Conservation (phyloP, 768 basidiomycete species). For the Dioszegia aurantiaca region DNA sequence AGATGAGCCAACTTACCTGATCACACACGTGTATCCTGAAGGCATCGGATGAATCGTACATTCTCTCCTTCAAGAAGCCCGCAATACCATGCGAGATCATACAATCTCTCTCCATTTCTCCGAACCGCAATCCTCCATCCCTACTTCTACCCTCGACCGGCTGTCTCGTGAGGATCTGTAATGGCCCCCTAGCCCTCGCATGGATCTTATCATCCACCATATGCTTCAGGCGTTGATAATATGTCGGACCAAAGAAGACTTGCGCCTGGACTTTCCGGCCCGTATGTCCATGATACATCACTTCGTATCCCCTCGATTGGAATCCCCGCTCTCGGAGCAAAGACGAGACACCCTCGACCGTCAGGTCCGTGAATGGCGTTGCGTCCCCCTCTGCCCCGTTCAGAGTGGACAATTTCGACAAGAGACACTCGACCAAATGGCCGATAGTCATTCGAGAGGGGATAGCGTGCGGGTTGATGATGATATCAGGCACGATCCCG, state of each 20-base stretch:
- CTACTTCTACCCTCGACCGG: slow-evolving; percentile 98
- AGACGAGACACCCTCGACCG: slow-evolving; percentile 95
- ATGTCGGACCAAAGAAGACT: slow-evolving; percentile 96
- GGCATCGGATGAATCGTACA: slow-evolving; percentile 56
- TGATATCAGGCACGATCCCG: slow-evolving; percentile 91
- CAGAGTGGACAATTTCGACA: slow-evolving; percentile 93
- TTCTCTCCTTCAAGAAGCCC: slow-evolving; percentile 92
- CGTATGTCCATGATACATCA: slow-evolving; percentile 99
- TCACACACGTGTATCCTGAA: slow-evolving; percentile 46
- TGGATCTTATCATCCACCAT: slow-evolving; percentile 99
- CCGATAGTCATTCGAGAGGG: slow-evolving; percentile 99
- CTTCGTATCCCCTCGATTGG: slow-evolving; percentile 92
- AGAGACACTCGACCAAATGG: slow-evolving; percentile 95
- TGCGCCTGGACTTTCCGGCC: slow-evolving; percentile 98
- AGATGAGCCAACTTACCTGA: slow-evolving; percentile 24
- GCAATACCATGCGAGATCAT: slow-evolving; percentile 99
- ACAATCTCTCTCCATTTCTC: slow-evolving; percentile 99
- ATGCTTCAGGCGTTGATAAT: slow-evolving; percentile 97
- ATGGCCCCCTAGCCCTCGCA: slow-evolving; percentile 91
- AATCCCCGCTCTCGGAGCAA: slow-evolving; percentile 86
- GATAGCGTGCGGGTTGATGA: slow-evolving; percentile 99
- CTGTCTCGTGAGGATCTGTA: slow-evolving; percentile 94
- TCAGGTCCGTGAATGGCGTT: slow-evolving; percentile 96
- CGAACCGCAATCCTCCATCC: slow-evolving; percentile 98
- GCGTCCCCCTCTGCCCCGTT: slow-evolving; percentile 97